Base-by-base conservation (phyloP, 257 asterid genomes). In the Gardenia jasminoides region DNA sequence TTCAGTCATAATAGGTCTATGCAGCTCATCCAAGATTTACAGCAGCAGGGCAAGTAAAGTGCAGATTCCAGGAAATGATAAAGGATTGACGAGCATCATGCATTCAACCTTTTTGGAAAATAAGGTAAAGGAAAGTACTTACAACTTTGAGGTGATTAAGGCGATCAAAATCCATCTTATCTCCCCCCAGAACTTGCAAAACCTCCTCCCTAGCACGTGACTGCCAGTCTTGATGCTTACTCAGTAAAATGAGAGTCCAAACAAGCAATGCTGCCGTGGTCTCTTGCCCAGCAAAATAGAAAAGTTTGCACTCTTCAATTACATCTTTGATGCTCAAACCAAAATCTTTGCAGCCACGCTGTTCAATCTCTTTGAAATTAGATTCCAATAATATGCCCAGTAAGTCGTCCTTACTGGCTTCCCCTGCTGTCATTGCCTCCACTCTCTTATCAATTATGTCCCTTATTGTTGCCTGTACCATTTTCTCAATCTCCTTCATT, bases 261-360 rank as follows among this genome's bases (percentile, higher is more conserved):
- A 74, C 76, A 67, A 82, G 82, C 59, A 78, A 12, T 6, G 66
- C 68, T 20, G 85, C 73, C 17, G 80, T 82, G 6, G 82, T 78
- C 20, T 82, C 82, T 48, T 82, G 85, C 33, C 85, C 83, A 59
- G 83, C 83, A 76, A 79, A 46, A 54, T 75, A 80, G 61, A 83
- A 83, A 26, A 83, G 43, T 36, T 71, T 83, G 86, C 83, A 83
- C 26, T 83, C 83, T 70, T 70, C 79, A 22, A 83, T 75, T 5
- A 83, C 78, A 61, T 79, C 81, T 4, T 46, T 22, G 2, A 80
- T 76, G 65, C 73, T 78, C 82, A 83, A 43, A 10, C 78, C 83
- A 15, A 52, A 83, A 4, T 70, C 70, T 17, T 72, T 66, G 43
- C 68, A 76, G 20, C 81, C 76, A 43, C n/a, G n/a, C 11, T 67